phyloP scores from a whole-genome alignment of 176 grass and related monocot genomes.

The Cenchrus americanus region DNA sequence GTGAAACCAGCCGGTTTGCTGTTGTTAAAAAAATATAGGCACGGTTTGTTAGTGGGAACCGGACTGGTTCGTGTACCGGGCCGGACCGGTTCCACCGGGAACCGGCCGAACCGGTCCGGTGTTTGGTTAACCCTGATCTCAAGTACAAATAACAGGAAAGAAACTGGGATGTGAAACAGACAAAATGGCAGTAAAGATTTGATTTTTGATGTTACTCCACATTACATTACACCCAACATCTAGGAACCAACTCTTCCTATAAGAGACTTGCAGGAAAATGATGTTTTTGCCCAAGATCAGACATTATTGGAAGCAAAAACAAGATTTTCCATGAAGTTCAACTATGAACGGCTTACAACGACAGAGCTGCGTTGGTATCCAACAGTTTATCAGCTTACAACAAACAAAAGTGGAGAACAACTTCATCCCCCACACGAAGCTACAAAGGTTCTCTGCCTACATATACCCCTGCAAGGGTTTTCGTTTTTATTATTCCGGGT shows the following conservation, averaged over 20 bases:
- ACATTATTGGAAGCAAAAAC: conserved; percentile 28
- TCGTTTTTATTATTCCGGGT: conserved; percentile 28
- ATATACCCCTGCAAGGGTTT: conserved; percentile 29
- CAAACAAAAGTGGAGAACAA: conserved; percentile 30
- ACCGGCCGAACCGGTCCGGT: no score
- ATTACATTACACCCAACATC: conserved; percentile 16
- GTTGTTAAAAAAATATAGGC: no score
- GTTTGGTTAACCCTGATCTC: no score
- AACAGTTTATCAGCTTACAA: conserved; percentile 8
- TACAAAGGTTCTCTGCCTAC: conserved; percentile 41
- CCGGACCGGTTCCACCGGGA: no score
- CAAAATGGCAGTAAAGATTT: conserved; percentile 3
- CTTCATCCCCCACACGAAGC: conserved; percentile 40
- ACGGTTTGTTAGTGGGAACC: no score
- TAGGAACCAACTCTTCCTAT: conserved; percentile 12
- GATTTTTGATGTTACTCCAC: conserved; percentile 7
- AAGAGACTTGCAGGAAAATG: conserved; percentile 23
- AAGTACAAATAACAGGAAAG: no score
- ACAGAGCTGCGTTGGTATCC: conserved; percentile 21
- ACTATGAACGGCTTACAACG: conserved; percentile 32
- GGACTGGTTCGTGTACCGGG: no score
- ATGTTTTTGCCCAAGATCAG: conserved; percentile 21
- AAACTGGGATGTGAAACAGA: background rate
- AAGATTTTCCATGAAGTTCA: conserved; percentile 29
- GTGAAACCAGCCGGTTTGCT: no score